Evolutionary conservation across 495 filamentous ascomycete species (phyloP).

Genomic region (Pseudomonodictys pantanalensis): DNA sequence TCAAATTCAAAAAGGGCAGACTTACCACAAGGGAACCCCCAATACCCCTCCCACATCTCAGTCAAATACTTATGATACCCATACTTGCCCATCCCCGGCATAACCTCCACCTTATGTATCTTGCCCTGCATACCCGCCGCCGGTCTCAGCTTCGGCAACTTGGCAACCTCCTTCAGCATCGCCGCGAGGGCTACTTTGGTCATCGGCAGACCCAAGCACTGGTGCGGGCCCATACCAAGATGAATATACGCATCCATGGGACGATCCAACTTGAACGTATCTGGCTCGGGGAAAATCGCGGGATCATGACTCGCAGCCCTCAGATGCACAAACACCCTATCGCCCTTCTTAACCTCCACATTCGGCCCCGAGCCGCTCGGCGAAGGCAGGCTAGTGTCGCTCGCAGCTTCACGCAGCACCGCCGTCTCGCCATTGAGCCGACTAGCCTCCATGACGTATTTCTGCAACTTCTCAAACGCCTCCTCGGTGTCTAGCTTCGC

Average conservation of each 20-base stretch:
- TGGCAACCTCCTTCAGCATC: slow-evolving; percentile 39
- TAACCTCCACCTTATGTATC: slow-evolving; percentile 37
- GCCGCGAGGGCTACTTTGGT: slow-evolving; percentile 39
- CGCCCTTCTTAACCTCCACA: slow-evolving; percentile 48
- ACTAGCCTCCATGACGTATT: slow-evolving; percentile 43
- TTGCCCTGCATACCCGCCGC: slow-evolving; percentile 38
- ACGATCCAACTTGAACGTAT: slow-evolving; percentile 32
- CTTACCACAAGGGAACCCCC: slow-evolving; percentile 43
- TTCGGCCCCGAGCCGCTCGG: slow-evolving; percentile 43
- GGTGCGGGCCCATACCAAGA: slow-evolving; percentile 38
- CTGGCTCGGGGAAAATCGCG: slow-evolving; percentile 36
- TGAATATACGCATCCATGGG: slow-evolving; percentile 38
- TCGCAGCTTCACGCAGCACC: slow-evolving; percentile 26
- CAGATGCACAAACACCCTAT: slow-evolving; percentile 52
- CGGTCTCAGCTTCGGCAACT: slow-evolving; percentile 32
- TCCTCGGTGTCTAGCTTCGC: slow-evolving; percentile 43
- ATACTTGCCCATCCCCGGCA: slow-evolving; percentile 8
- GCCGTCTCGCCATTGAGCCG: slow-evolving; percentile 40
- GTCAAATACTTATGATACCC: slow-evolving; percentile 40
- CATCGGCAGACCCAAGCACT: slow-evolving; percentile 39
- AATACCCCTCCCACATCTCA: slow-evolving; percentile 39
- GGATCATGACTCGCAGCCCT: slow-evolving; percentile 39
- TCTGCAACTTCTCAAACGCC: slow-evolving; percentile 39
- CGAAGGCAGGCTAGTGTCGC: slow-evolving; percentile 37
- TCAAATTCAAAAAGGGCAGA: neutral